A percentile compares a stretch with the other conserved stretches of the same genome.
These are phyloP conservation scores for Myxozyma lipomycoides DNA, from an alignment of 805 yeast species.

Conservation along the genomic window DNA sequence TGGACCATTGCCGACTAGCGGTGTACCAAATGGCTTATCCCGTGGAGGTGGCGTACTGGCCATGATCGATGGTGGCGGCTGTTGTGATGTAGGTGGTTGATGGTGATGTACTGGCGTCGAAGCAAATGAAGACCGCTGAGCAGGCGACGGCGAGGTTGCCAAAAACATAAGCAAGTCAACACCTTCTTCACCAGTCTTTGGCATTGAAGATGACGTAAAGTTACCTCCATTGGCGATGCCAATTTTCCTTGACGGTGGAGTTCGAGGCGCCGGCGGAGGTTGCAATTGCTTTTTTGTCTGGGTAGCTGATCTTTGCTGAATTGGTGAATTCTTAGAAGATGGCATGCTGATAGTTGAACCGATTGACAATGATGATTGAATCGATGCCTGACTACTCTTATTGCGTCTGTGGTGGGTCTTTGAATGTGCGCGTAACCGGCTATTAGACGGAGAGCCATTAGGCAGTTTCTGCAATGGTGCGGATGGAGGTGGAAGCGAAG, in stretches of 20 bases:
- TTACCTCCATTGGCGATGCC: background rate
- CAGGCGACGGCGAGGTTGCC: slow-evolving; percentile 79
- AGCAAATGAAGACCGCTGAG: slow-evolving; percentile 33
- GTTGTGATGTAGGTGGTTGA: slow-evolving; percentile 13
- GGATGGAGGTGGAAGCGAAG: background rate
- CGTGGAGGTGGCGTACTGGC: slow-evolving; percentile 36
- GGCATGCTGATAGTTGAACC: slow-evolving; percentile 5
- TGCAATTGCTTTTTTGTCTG: background rate
- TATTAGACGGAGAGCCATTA: slow-evolving; percentile 9
- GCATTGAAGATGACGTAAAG: background rate
- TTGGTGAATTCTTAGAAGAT: background rate
- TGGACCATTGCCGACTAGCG: slow-evolving; percentile 33
- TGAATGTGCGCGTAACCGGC: slow-evolving; percentile 4
- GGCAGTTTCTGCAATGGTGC: slow-evolving; percentile 8
- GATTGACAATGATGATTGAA: slow-evolving; percentile 5
- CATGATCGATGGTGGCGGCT: slow-evolving; percentile 14
- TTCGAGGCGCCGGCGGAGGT: slow-evolving; percentile 20
- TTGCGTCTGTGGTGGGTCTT: slow-evolving; percentile 9
- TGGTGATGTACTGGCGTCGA: slow-evolving; percentile 1
- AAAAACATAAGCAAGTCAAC: slow-evolving; percentile 76
- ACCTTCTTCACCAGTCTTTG: slow-evolving; percentile 51
- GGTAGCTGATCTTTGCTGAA: background rate
- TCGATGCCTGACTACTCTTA: slow-evolving; percentile 23
- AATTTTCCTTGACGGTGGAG: slow-evolving; percentile 16
- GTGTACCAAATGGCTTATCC: slow-evolving; percentile 27